Percentiles rank a stretch among this genome's conserved stretches.
These are phyloP conservation scores for Phytophthora foliorum DNA, from an alignment of 352 stramenopile genomes.

Conservation along the genomic window DNA sequence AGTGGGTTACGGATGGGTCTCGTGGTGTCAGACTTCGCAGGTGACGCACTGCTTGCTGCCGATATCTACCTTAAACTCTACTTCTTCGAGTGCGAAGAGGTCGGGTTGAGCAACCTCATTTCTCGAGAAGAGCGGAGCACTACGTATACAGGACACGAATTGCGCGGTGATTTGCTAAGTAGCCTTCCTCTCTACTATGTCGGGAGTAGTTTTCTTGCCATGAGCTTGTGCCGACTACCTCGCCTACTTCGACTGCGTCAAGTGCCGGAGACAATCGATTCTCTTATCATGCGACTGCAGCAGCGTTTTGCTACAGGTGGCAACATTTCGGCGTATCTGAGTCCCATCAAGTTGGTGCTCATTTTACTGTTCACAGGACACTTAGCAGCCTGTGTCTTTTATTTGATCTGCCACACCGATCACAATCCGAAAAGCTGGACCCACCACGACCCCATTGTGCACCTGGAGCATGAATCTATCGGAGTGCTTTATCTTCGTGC, in stretches of 20 bases:
- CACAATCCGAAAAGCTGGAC: constrained; percentile 75
- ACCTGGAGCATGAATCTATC: constrained; percentile 62
- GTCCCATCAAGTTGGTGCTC: constrained; percentile 71
- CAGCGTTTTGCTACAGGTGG: constrained; percentile 63
- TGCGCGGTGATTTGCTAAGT: constrained; percentile 58
- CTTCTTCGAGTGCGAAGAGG: constrained; percentile 77
- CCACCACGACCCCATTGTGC: constrained; percentile 77
- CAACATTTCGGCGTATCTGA: constrained; percentile 73
- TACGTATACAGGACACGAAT: constrained; percentile 48
- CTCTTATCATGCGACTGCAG: constrained; percentile 75
- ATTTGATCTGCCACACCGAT: constrained; percentile 72
- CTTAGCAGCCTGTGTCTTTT: constrained; percentile 75
- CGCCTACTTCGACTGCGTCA: constrained; percentile 57
- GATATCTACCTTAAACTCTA: constrained; percentile 83
- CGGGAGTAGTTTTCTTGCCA: constrained; percentile 55
- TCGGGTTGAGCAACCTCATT: constrained; percentile 59
- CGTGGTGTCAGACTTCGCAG: constrained; percentile 49
- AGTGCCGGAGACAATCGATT: constrained; percentile 56
- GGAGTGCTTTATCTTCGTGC: constrained; percentile 70
- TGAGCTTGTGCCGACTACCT: constrained; percentile 69
- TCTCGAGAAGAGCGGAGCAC: constrained; percentile 53
- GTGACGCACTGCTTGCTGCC: constrained; percentile 48
- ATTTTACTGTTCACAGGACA: constrained; percentile 73
- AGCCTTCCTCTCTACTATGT: constrained; percentile 77
- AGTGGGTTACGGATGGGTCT: constrained; percentile 29